Evolutionary conservation across 345 rosid species (phyloP), one percentile per base, ranked within the genome.

Genomic region (Gossypium herbaceum): DNA sequence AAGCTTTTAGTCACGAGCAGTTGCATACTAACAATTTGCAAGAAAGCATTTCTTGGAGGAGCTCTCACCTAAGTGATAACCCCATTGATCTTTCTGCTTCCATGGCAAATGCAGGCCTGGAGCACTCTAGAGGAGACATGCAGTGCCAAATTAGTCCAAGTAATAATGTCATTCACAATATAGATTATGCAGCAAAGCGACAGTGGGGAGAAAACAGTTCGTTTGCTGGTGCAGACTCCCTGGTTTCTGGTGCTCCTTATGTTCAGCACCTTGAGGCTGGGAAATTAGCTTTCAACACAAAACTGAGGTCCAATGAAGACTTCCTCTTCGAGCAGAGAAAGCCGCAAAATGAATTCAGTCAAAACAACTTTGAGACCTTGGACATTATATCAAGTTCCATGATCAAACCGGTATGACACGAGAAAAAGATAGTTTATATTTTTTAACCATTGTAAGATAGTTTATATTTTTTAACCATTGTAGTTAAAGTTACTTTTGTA

Each of bases 331-430:
- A 85, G 65, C 90, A 87, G 73, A 57, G 68, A 17, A 87, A 88
- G 83, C 43, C 85, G 13, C 88, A 81, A 22, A 84, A 84, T 79
- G 79, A 81, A 52, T 80, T 84, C 71, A 64, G 76, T 41, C 86
- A 88, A 39, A 82, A 82, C 27, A 84, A 77, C 71, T 84, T 84
- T 1, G 92, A 87, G 12, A 82, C 87, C 50, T 75, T 92, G 72
- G 97, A 91, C 73, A 93, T 88, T 61, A 82, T 95, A 22, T 80
- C 87, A 92, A 84, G 80, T 68, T 82, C 86, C 63, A 83, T 87
- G 90, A 77, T 87, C 76, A 91, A 89, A 77, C 87, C 83, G 90
- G 99, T 93, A 85, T 69, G 76, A 54, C 19, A 56, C 7, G 29
- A 17, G 56, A 45, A 68, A 34, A 34, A 34, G 7, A 34, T 5